Evolutionary conservation across 2,329 filamentous ascomycete genomes (phyloP).

Genomic region (Xenoacremonium recifei): DNA sequence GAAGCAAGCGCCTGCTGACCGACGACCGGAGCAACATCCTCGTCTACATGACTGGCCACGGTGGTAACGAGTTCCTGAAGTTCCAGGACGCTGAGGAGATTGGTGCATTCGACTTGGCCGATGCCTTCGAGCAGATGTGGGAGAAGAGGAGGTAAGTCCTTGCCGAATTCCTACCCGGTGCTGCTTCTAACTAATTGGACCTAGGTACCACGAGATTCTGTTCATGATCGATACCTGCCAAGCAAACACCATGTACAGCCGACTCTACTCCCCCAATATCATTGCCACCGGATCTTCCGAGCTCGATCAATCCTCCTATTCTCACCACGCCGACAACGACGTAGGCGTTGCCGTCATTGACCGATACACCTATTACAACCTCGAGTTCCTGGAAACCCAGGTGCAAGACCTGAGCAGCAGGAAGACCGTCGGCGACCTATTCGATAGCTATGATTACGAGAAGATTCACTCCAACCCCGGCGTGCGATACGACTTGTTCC

Average conservation of each 20-base stretch:
- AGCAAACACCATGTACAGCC: conserved; percentile 98
- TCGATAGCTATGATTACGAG: conserved; percentile 91
- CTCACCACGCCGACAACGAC: conserved; percentile 96
- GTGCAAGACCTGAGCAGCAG: conserved; percentile 84
- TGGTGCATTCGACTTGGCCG: conserved; percentile 89
- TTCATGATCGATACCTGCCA: conserved; percentile 99
- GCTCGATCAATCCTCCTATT: conserved; percentile 94
- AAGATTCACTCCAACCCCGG: conserved; percentile 95
- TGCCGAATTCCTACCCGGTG: conserved; percentile 13
- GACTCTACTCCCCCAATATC: conserved; percentile 97
- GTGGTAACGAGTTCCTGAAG: conserved; percentile 96
- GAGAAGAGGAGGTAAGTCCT: conserved; percentile 83
- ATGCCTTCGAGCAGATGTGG: conserved; percentile 99
- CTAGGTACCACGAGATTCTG: conserved; percentile 88
- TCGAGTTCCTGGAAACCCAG: conserved; percentile 92
- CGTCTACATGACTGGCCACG: conserved; percentile 99
- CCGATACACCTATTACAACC: conserved; percentile 96
- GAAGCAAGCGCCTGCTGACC: conserved; percentile 89
- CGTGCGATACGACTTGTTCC: conserved; percentile 93
- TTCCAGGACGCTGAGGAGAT: conserved; percentile 99
- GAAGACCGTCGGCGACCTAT: conserved; percentile 87
- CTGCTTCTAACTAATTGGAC: background rate
- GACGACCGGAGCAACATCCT: conserved; percentile 96
- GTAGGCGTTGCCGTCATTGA: conserved; percentile 98
- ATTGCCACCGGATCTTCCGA: conserved; percentile 96